Conservation (phyloP, 2,329 filamentous ascomycete species). For the Podosphaera leucotricha region DNA sequence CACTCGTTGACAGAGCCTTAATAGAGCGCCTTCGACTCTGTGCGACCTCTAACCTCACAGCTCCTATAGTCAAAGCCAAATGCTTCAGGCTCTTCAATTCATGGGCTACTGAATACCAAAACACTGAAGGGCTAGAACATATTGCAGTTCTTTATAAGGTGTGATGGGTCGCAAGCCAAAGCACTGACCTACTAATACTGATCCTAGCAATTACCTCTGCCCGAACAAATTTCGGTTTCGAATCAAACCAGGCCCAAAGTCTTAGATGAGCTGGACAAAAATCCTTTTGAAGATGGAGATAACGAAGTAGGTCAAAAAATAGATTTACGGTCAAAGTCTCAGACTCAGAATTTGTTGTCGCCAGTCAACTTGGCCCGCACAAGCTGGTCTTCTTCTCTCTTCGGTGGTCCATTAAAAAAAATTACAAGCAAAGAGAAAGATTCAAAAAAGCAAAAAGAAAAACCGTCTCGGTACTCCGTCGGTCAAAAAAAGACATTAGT, state of each 20-base stretch:
- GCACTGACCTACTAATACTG: constrained; percentile 3
- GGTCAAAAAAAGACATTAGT: constrained; percentile 74
- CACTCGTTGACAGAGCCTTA: constrained; percentile 74
- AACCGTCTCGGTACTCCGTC: constrained; percentile 32
- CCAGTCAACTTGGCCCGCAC: constrained; percentile 5
- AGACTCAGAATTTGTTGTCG: constrained; percentile 6
- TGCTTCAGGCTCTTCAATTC: constrained; percentile 67
- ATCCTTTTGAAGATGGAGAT: constrained; percentile 42
- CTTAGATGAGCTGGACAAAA: constrained; percentile 50
- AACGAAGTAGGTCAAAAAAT: constrained; percentile 9
- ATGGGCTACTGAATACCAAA: constrained; percentile 68
- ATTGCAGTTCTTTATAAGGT: constrained; percentile 55
- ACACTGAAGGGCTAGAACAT: constrained; percentile 53
- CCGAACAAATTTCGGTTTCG: constrained; percentile 47
- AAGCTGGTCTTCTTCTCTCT: constrained; percentile 6
- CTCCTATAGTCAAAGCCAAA: constrained; percentile 68
- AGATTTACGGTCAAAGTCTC: constrained; percentile 1
- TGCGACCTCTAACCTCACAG: constrained; percentile 63
- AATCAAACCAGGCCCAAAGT: constrained; percentile 65
- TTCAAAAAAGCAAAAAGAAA: constrained; percentile 19
- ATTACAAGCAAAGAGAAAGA: background rate
- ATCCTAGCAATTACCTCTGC: constrained; percentile 32
- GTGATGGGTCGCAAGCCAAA: background rate
- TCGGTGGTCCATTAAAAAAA: background rate
- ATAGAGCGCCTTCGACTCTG: constrained; percentile 78